Base-by-base conservation (phyloP, 2,329 filamentous ascomycete species). In the Leptographium radiaticola region DNA sequence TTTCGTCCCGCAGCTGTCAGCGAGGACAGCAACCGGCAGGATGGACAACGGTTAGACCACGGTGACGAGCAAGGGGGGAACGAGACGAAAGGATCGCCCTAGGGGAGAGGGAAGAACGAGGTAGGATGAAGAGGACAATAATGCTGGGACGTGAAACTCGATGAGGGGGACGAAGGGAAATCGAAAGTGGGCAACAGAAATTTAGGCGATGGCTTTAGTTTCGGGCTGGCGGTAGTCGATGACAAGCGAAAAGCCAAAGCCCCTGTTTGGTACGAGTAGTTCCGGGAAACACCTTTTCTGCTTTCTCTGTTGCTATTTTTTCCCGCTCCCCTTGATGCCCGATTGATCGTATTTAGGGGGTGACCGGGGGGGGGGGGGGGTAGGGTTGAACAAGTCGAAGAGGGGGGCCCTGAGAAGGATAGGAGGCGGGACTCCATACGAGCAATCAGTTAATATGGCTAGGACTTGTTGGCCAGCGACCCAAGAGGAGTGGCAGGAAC, bases 1-100 rank as follows among this genome's bases (percentile, higher is more conserved):
- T 69, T 59, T 63, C 62, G 60, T 51, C 55, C 54, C 52, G 43
- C n/a, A 46, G 48, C 52, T 40, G 48, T 48, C 56, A 43, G 40
- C 34, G 30, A 31, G 16, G 53, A 34, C 50, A 38, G 52, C 46
- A 5, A 45, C 38, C 43, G 51, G 46, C 43, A 47, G 20, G 46
- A 51, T 39, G 30, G 36, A 48, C 20, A 49, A 39, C 42, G 53
- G 44, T 47, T 20, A 10, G 30, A 25, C 25, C 2, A 25, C 25
- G 25, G 25, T 2, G 25, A 25, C 25, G 25, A 25, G 25, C 25
- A 25, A 49, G 33, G 15, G n/a, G 46, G 6, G 13, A 11, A 36
- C 6, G 33, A 49, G 43, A 45, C 10, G n/a, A 25, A 25, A 25
- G 25, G 5, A 25, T 25, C 25, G 25, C 25, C 25, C 25, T 25